phyloP scores from a whole-genome alignment of 176 grass and related monocot species.

The Canna indica region DNA sequence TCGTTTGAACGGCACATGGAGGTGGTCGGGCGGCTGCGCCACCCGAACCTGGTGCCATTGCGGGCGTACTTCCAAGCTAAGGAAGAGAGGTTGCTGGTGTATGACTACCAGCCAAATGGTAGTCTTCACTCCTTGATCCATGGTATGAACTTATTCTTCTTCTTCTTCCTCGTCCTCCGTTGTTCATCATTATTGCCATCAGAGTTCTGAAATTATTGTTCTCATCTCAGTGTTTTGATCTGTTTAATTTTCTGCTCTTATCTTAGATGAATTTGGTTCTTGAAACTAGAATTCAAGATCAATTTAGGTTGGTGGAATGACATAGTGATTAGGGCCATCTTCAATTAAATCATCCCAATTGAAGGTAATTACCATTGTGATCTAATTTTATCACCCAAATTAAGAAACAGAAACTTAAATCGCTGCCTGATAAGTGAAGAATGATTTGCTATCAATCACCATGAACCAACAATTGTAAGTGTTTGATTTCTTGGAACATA shows the following conservation, averaged over 20 bases:
- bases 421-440: too few species aligned
- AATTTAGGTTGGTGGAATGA: too few species aligned
- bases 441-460: too few species aligned
- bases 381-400: too few species aligned
- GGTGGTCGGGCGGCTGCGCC: slow-evolving; percentile 63
- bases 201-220: background rate
- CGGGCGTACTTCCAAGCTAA: slow-evolving; percentile 91
- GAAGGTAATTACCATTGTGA: too few species aligned
- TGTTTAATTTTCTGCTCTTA: background rate
- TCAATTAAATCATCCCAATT: too few species aligned
- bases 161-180: background rate
- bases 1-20: slow-evolving; percentile 93
- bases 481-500: too few species aligned
- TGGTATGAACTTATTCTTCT: slow-evolving; percentile 23
- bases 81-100: slow-evolving; percentile 90
- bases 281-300: too few species aligned
- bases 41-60: slow-evolving; percentile 74
- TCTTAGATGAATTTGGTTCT: background rate
- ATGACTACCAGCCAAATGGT: slow-evolving; percentile 92
- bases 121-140: slow-evolving; percentile 77
- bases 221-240: background rate
- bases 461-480: too few species aligned
- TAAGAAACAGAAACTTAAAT: too few species aligned
- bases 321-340: too few species aligned
- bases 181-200: too few species aligned